phyloP scores from a whole-genome alignment of 495 filamentous ascomycete species.

The Trichocladium uniseriatum region DNA sequence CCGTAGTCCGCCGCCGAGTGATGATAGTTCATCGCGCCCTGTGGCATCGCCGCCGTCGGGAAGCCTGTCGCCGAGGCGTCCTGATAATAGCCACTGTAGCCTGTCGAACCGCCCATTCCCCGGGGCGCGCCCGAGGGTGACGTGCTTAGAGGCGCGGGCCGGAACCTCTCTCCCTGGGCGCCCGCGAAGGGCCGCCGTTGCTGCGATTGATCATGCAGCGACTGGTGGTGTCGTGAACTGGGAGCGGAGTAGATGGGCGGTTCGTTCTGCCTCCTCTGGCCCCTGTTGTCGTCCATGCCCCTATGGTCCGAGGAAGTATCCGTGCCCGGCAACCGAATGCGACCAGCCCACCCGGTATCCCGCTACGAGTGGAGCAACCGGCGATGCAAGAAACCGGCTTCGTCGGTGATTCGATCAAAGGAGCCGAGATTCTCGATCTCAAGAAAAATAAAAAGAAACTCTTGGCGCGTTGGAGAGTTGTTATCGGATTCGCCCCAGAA shows the following conservation, averaged over 20 bases:
- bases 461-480: slow-evolving; percentile 5
- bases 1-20: slow-evolving; percentile 37
- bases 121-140: slow-evolving; percentile 32
- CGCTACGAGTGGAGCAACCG: slow-evolving; percentile 47
- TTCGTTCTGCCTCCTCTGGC: slow-evolving; percentile 62
- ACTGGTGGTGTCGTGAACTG: slow-evolving; percentile 34
- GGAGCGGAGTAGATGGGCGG: slow-evolving; percentile 38
- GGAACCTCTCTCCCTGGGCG: slow-evolving; percentile 40
- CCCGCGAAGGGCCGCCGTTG: slow-evolving; percentile 35
- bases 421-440: slow-evolving; percentile 10
- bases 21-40: slow-evolving; percentile 44
- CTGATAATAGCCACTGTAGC: slow-evolving; percentile 49
- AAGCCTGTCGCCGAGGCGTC: slow-evolving; percentile 42
- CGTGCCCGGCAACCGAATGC: slow-evolving; percentile 35
- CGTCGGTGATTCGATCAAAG: slow-evolving; percentile 21
- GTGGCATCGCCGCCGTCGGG: slow-evolving; percentile 36
- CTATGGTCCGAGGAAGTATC: slow-evolving; percentile 28
- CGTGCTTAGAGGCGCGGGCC: slow-evolving; percentile 36
- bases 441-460: slow-evolving; percentile 6
- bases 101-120: slow-evolving; percentile 36
- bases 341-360: slow-evolving; percentile 42
- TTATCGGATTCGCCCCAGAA: neutral
- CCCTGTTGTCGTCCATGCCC: slow-evolving; percentile 64
- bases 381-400: slow-evolving; percentile 52
- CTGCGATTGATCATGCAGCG: slow-evolving; percentile 33